phyloP scores from a whole-genome alignment of 1,284 basidiomycete genomes.

The Phaffia rhodozyma region DNA sequence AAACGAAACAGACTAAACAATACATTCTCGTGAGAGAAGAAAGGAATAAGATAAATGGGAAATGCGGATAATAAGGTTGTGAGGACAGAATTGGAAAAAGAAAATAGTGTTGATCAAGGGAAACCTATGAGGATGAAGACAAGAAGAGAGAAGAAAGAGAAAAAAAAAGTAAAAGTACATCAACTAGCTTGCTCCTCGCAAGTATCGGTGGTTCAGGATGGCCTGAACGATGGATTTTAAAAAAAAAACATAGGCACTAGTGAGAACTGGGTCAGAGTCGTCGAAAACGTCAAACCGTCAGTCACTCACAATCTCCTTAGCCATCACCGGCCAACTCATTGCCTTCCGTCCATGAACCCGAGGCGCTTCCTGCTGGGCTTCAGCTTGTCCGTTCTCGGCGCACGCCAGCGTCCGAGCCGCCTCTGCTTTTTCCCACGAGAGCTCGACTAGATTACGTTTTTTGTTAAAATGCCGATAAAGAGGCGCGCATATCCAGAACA shows the following conservation, averaged over 20 bases:
- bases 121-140: neutral
- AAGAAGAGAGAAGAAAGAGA: neutral
- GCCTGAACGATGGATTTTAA: neutral
- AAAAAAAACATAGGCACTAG: neutral
- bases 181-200: neutral
- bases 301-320: constrained; percentile 11
- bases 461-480: neutral
- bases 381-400: neutral
- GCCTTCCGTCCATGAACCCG: constrained; percentile 11
- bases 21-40: neutral
- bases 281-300: neutral
- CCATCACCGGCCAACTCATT: constrained; percentile 9
- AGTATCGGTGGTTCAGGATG: constrained; percentile 14
- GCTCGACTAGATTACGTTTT: constrained; percentile 3
- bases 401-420: neutral
- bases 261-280: neutral
- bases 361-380: neutral
- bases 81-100: neutral
- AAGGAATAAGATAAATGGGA: neutral
- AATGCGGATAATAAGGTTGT: neutral
- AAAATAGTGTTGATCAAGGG: neutral
- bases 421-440: constrained; percentile 17
- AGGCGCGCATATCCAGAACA: neutral
- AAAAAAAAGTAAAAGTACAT: too few relatives aligned
- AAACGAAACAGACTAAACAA: neutral